phyloP scores from a whole-genome alignment of 495 filamentous ascomycete species.

The Lichina pygmaea region DNA sequence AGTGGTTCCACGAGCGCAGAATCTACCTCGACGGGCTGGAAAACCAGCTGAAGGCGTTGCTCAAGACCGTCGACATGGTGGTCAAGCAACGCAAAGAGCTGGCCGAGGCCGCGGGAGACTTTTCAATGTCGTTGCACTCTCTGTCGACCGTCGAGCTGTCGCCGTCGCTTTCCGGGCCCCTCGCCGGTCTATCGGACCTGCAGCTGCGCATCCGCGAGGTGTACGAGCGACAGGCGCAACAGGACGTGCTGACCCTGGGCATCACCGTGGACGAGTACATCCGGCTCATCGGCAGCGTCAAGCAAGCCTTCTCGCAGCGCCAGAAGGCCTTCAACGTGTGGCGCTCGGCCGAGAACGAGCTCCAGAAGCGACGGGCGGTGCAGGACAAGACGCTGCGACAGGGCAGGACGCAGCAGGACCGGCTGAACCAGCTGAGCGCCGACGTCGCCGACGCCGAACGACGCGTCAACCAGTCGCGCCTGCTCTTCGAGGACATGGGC shows the following conservation, averaged over 20 bases:
- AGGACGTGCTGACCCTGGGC: conserved; percentile 84
- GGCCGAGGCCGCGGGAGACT: conserved; percentile 77
- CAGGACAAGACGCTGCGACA: conserved; percentile 85
- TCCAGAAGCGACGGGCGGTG: conserved; percentile 57
- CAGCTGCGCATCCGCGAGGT: conserved; percentile 84
- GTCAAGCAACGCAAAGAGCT: conserved; percentile 76
- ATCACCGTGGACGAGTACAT: conserved; percentile 98
- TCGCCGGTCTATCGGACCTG: conserved; percentile 74
- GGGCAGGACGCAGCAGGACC: conserved; percentile 84
- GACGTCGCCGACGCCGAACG: conserved; percentile 84
- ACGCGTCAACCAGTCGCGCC: conserved; percentile 67
- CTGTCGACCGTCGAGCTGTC: conserved; percentile 74
- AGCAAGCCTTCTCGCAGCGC: conserved; percentile 70
- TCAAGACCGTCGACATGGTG: conserved; percentile 82
- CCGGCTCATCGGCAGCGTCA: conserved; percentile 75
- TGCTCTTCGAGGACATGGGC: conserved; percentile 96
- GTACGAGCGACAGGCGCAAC: conserved; percentile 88
- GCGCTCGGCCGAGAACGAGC: conserved; percentile 67
- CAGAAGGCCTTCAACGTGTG: conserved; percentile 89
- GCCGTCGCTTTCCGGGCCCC: conserved; percentile 59
- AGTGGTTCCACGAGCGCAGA: conserved; percentile 96
- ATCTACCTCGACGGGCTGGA: conserved; percentile 88
- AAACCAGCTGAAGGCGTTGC: conserved; percentile 74
- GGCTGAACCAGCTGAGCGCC: conserved; percentile 66
- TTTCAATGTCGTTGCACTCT: conserved; percentile 71